Evolutionary conservation across 768 basidiomycete genomes (phyloP).

Genomic region (Psilocybe cubensis): DNA sequence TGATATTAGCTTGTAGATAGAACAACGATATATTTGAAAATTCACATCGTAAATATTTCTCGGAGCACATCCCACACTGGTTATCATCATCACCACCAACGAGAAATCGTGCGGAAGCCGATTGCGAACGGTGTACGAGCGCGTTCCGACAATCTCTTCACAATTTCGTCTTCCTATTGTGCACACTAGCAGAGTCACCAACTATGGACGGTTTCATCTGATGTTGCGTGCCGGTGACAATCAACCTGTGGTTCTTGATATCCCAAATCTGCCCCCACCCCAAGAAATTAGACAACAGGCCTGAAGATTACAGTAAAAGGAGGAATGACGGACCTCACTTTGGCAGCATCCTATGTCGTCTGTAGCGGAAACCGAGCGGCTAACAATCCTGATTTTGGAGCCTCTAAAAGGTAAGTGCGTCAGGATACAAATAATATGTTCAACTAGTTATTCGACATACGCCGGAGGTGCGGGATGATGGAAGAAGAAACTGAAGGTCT

Average conservation of each 20-base stretch:
- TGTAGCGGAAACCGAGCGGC: slow-evolving; percentile 23
- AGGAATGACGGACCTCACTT: slow-evolving; percentile 22
- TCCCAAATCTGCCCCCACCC: slow-evolving; percentile 27
- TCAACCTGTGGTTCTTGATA: slow-evolving; percentile 18
- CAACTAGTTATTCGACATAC: background rate
- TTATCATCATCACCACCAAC: too few relatives aligned
- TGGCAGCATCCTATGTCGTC: slow-evolving; percentile 22
- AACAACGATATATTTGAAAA: background rate
- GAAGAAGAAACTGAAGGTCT: slow-evolving; percentile 23
- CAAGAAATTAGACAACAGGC: background rate
- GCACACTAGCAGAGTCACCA: background rate
- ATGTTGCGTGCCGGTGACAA: slow-evolving; percentile 21
- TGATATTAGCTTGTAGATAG: background rate
- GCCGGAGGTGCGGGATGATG: slow-evolving; percentile 16
- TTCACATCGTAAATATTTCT: background rate
- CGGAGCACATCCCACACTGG: too few relatives aligned
- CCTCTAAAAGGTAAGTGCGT: slow-evolving; percentile 6
- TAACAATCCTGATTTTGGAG: slow-evolving; percentile 21
- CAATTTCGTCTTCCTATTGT: background rate
- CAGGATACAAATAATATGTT: background rate
- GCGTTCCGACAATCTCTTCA: background rate
- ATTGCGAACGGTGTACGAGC: too few relatives aligned
- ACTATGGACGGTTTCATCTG: slow-evolving; percentile 17
- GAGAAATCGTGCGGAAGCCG: too few relatives aligned
- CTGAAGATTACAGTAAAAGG: background rate